Evolutionary conservation across 2,329 filamentous ascomycete genomes (phyloP).

Genomic region (Aspergillus costaricaensis): DNA sequence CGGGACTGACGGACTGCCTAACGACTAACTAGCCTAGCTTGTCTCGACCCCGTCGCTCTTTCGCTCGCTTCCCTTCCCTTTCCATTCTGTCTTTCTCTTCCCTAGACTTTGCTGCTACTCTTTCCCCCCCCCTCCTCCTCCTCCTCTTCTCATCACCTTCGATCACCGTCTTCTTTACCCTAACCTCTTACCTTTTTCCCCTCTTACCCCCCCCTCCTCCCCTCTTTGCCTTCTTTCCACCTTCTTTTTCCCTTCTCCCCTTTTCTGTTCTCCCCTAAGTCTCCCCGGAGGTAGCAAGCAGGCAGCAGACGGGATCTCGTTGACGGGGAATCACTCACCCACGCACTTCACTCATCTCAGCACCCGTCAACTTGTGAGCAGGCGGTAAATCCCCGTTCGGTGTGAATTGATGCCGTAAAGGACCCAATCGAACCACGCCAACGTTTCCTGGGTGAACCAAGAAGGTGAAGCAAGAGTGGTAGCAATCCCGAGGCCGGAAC

Average conservation of each 20-base stretch:
- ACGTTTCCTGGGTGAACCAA: background rate
- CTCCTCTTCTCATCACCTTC: background rate
- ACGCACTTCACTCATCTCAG: background rate
- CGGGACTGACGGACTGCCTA: background rate
- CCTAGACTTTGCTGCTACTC: background rate
- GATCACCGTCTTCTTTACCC: background rate
- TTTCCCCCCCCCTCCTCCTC: background rate
- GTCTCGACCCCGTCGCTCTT: background rate
- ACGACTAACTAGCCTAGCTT: background rate
- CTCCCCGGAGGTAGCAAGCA: background rate
- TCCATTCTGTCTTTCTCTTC: background rate
- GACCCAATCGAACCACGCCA: background rate
- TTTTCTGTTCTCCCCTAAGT: background rate
- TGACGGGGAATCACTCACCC: background rate
- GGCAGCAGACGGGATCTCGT: background rate
- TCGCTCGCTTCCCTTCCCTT: conserved; percentile 3
- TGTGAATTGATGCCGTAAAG: background rate
- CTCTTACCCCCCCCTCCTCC: background rate
- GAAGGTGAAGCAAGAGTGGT: background rate
- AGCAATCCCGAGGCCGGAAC: conserved; percentile 16
- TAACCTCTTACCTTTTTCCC: background rate
- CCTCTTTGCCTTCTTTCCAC: background rate
- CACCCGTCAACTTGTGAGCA: background rate
- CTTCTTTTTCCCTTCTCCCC: background rate
- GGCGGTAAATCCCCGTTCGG: background rate